Base-by-base conservation (phyloP, 2,329 filamentous ascomycete species). In the Clarireedia homoeocarpa region DNA sequence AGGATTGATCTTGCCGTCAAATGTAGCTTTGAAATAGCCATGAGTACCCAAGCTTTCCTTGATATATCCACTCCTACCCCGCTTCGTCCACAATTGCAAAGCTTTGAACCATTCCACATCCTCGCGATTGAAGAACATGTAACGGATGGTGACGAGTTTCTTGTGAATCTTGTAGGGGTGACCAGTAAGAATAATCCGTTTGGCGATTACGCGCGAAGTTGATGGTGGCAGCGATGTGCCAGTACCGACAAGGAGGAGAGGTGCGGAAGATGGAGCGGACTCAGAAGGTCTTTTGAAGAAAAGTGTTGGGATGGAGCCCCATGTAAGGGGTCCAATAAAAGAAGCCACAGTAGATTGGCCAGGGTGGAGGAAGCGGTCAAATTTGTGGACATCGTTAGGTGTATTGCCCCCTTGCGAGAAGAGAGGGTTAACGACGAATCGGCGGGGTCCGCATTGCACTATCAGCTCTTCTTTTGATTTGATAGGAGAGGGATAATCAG, bases 111-210 rank as follows among this genome's bases (percentile, higher is more conserved):
- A 99, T 63, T 88, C 84, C 34, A 99, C 89, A 63, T 99, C 95
- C 66, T 92, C 89, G 49, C 87, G 79, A 76, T 92, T 95, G 83
- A 99, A 99, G 80, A 99, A 99, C 95, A 99, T 99, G 80, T 99
- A 99, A 30, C 94, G 86, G 48, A 99, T 86, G 0, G 95, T 99
- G 58, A 99, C 94, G 24, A 99, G 79, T 73, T 88, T 91, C 81
- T 96, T 96, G 82, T 99, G 90, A 71, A 99, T 99, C 76, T 99
- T 96, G 80, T 90, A 96, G 0, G 95, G 94, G 70, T 99, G 92
- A 15, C 94, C 95, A 0, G 94, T 96, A 56, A 99, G 79, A 62
- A 97, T 89, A 64, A 95, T 85, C 52, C 94, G 86, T 75, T 99
- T 99, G 66, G 92, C 91, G 58, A 99, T 84, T 55, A 99, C 86